These are phyloP conservation scores for Fragaria ananassa DNA, from an alignment of 306 rosid species.

Conservation along the genomic window DNA sequence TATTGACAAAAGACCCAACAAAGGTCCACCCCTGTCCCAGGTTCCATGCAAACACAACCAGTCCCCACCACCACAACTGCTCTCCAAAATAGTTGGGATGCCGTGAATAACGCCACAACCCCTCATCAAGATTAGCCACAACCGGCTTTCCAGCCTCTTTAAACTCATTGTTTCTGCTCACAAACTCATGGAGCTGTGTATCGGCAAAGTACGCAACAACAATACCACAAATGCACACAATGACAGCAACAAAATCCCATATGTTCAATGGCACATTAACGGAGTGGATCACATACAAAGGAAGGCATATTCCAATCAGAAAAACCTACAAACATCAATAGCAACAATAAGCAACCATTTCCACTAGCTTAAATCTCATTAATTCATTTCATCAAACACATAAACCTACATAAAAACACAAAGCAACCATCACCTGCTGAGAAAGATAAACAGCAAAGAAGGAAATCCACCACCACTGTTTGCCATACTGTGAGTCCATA, in stretches of 20 bases:
- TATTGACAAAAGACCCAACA: constrained; percentile 60
- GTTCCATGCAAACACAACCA: constrained; percentile 65
- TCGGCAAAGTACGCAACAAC: constrained; percentile 75
- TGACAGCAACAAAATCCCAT: constrained; percentile 59
- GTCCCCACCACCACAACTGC: constrained; percentile 98
- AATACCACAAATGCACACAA: constrained; percentile 53
- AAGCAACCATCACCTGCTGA: constrained; percentile 59
- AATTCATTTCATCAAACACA: constrained; percentile 32
- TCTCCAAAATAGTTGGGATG: constrained; percentile 94
- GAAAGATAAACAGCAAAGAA: constrained; percentile 75
- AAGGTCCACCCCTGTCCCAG: constrained; percentile 69
- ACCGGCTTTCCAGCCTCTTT: constrained; percentile 51
- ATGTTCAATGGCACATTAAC: constrained; percentile 55
- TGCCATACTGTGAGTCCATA: constrained; percentile 66
- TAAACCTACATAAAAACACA: background rate
- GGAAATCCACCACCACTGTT: constrained; percentile 89
- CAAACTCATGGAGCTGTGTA: constrained; percentile 68
- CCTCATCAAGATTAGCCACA: constrained; percentile 54
- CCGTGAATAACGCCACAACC: constrained; percentile 74
- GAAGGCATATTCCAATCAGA: constrained; percentile 65
- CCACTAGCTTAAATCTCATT: constrained; percentile 10
- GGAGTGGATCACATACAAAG: constrained; percentile 65
- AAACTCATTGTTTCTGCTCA: constrained; percentile 55
- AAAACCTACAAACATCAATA: constrained; percentile 50
- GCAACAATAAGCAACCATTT: constrained; percentile 10